Base-by-base conservation (phyloP, 345 rosid species). In the Ailanthus altissimus region DNA sequence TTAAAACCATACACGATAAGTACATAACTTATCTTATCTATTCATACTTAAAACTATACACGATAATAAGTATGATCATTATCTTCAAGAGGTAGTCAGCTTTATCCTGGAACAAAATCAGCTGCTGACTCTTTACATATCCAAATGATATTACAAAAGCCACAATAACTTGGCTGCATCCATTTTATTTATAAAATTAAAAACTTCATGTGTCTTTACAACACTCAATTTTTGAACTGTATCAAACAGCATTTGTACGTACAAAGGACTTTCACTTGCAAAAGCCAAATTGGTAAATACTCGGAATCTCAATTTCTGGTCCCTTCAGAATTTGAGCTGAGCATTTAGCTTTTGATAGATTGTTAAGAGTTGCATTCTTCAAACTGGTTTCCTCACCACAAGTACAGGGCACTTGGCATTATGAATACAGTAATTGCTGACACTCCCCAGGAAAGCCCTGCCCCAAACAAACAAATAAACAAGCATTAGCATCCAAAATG, bases 371-470 rank as follows among this genome's bases (percentile, higher is more conserved):
- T n/a, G 49, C 20, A 74, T 28, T 74, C 77, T 36, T 74, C 18
- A 51, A 38, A 18, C 36, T 8, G 84, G 84, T 66, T 87, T 89
- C 86, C 59, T 89, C 75, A 84, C 89, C 53, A 87, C 85, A 54
- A 86, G 91, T 62, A 81, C 85, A 26, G 87, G 88, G 51, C 91
- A 89, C 71, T 79, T 83, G 14, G 87, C 89, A 69, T 83, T 84
- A 32, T 81, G 86, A n/a, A 88, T 83, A 78, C 89, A 83, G 75
- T 86, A 78, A 63, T 76, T 84, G 74, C 88, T 89, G 40, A 86
- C 88, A 68, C 88, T 86, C 28, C 93, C 89, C 9, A 87, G 67
- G 42, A 89, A 79, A 15, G 88, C 85, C 82, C 89, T 87, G 87
- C 72, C 26, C 63, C 70, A 38, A n/a, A n/a, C n/a, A n/a, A n/a